Base-by-base conservation (phyloP, 192 early-diverging fungal species). In the Rhizophagus sp. region DNA sequence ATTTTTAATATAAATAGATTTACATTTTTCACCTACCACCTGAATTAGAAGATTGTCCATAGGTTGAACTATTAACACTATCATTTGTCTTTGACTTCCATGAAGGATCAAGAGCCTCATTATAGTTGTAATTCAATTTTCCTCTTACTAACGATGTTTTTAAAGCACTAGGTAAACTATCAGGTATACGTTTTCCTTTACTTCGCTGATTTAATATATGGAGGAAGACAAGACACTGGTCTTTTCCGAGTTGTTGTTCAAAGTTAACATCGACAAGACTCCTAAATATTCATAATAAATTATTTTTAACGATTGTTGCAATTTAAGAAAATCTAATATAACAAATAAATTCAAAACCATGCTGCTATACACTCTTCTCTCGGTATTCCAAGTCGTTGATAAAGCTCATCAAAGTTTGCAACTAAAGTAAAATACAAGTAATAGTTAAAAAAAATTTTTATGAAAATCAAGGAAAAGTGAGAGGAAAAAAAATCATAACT, bases 141-240 rank as follows among this genome's bases (percentile, higher is more conserved):
- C 83, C 22, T 24, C 88, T 86, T 62, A 87, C 81, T 77, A 91
- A 88, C 24, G 89, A 88, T 19, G 87, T 85, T 41, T 87, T 82
- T 12, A 91, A 80, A 75, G 86, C 85, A 15, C 82, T 84, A 36
- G 89, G 89, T 47, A 91, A 83, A 36, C 79, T 67, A 17, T 81
- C 66, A 3, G 89, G 89, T 13, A 91, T 84, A 73, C 81, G 84
- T 47, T 83, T 84, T 12, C 89, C 89, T 30, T 85, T 85, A 44
- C 86, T 84, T 27, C 87, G 87, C 34, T 89, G 86, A 77, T 89
- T 88, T 36, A 91, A 78, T 25, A 91, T 85, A 73, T 91, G 89
- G 57, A 87, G 87, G 66, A 88, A 91, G 41, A 86, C 84, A 47
- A 91, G 80, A 47, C 87, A 87, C 75, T 88, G 87, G 69, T 91